Evolutionary conservation across 306 rosid genomes (phyloP), one percentile per base, ranked within the genome.

Genomic region (Cucumis hystrix): DNA sequence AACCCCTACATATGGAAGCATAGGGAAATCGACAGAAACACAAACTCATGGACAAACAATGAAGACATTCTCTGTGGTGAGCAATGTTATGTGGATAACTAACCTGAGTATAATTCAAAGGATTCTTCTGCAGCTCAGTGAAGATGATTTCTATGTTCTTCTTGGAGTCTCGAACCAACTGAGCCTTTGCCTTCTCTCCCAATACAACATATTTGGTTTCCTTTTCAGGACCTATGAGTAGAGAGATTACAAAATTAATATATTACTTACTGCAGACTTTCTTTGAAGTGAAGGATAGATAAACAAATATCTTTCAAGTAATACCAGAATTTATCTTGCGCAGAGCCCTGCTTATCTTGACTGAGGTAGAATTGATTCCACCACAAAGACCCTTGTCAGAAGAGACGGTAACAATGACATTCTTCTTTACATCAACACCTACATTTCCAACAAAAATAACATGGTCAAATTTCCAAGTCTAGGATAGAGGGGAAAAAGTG

Each of bases 351-450:
- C 99, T 96, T 80, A 84, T 88, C 92, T 91, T 96, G 84, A 96
- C 99, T 4, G 97, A 81, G 30, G 99, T 96, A 64, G 99, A 96
- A 82, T 96, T 96, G 82, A 96, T 96, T 69, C 99, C 99, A 83
- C 99, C 99, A 76, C 99, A 96, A 6, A 96, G 93, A 82, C 99
- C 99, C 83, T 96, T 96, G 93, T 96, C 99, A 0, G 99, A 91
- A 64, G 99, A 92, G 83, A 96, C 13, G 30, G 99, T 92, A 71
- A 96, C 82, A 45, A 96, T 77, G 28, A 96, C 96, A 67, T 81
- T 89, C 87, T 89, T 96, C 91, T 92, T 92, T 43, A 86, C 97
- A 74, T 83, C 85, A 78, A 88, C 88, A 59, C 88, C 98, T 96
- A 82, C 49, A 78, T 25, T 65, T 39, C 82, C 84, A 70, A 82